Evolutionary conservation across 768 basidiomycete species (phyloP).

Genomic region (Jaapia argillacea): DNA sequence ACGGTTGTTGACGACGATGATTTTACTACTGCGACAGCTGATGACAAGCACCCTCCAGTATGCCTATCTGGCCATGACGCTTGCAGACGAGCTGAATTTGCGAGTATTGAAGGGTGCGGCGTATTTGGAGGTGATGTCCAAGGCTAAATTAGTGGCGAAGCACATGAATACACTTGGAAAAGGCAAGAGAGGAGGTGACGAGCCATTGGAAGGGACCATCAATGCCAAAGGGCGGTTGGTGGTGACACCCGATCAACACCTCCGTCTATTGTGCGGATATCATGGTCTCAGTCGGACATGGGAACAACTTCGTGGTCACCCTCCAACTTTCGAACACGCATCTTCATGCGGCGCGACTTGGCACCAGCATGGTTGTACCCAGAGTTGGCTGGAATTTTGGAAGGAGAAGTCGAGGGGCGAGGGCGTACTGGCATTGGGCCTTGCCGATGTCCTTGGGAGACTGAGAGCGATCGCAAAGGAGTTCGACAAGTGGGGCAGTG

Average conservation of each 20-base stretch:
- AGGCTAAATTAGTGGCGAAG: conserved; percentile 29
- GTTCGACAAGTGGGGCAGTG: conserved; percentile 60
- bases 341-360: conserved; percentile 54
- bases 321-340: conserved; percentile 57
- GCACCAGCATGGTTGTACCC: conserved; percentile 64
- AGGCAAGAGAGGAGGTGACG: conserved; percentile 11
- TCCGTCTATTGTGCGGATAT: conserved; percentile 60
- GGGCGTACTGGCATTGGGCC: conserved; percentile 42
- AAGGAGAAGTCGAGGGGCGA: conserved; percentile 63
- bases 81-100: conserved; percentile 62
- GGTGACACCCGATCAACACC: conserved; percentile 47
- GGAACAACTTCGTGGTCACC: conserved; percentile 49
- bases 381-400: conserved; percentile 75
- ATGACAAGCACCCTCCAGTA: conserved; percentile 56
- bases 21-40: conserved; percentile 44
- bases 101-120: conserved; percentile 50
- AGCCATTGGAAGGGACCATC: conserved; percentile 20
- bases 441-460: conserved; percentile 61
- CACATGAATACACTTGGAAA: conserved; percentile 8
- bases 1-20: conserved; percentile 49
- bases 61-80: conserved; percentile 63
- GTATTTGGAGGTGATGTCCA: conserved; percentile 69
- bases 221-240: conserved; percentile 37
- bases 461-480: conserved; percentile 54
- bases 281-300: conserved; percentile 57